Percentiles rank a stretch among this genome's conserved stretches.
Conservation (phyloP, 306 rosid species). For the Vicia faba region DNA sequence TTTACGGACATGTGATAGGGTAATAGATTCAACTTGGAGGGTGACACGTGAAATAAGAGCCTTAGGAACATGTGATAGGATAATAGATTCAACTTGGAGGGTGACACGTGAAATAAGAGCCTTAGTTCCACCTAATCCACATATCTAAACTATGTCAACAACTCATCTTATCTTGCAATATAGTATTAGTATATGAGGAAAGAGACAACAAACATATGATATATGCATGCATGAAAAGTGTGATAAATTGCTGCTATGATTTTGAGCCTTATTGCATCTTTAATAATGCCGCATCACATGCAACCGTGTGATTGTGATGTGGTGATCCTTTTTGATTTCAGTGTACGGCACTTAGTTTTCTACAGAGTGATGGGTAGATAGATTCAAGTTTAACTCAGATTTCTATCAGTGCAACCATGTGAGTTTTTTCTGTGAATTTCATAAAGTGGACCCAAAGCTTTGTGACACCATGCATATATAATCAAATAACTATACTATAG, state of each 20-base stretch:
- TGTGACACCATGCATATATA: conserved; percentile 15
- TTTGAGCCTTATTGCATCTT: background rate
- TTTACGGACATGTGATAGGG: too few relatives aligned
- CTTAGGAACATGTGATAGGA: too few relatives aligned
- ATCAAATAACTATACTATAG: background rate
- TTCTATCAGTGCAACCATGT: conserved; percentile 44
- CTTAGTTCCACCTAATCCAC: background rate
- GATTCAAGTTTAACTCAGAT: background rate
- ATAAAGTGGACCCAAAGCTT: conserved; percentile 41
- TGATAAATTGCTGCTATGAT: background rate
- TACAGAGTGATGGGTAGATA: conserved; percentile 25
- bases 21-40: too few relatives aligned
- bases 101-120: too few relatives aligned
- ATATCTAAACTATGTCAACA: background rate
- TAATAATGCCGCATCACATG: conserved; percentile 20
- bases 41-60: too few relatives aligned
- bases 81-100: too few relatives aligned
- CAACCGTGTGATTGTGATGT: conserved; percentile 9
- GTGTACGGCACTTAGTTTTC: conserved; percentile 42
- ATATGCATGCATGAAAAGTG: conserved; percentile 11
- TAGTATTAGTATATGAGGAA: background rate
- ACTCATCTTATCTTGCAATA: background rate
- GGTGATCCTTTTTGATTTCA: conserved; percentile 35
- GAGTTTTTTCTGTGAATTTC: conserved; percentile 38
- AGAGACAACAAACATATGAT: background rate